Percentiles rank a stretch among this genome's conserved stretches.
Evolutionary conservation across 805 yeast species (phyloP).

Genomic region (Zygosaccharomyces bisporus): DNA sequence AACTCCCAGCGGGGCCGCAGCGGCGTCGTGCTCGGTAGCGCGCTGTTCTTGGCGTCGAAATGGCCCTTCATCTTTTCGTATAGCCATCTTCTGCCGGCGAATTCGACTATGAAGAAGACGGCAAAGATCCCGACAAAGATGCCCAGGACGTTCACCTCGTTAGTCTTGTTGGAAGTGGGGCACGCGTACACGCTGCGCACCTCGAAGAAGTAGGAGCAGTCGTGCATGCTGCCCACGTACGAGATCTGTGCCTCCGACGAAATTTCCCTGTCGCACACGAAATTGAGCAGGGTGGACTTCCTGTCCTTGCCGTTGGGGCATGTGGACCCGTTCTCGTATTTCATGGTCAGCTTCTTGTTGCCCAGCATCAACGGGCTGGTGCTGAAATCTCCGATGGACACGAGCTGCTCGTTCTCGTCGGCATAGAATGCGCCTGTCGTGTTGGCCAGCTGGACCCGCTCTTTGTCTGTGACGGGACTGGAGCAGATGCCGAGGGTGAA

Average conservation of each 20-base stretch:
- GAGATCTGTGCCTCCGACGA: conserved; percentile 59
- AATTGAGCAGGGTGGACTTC: conserved; percentile 63
- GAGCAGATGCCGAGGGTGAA: conserved; percentile 74
- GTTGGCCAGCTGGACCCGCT: conserved; percentile 28
- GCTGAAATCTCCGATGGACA: conserved; percentile 60
- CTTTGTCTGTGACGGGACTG: conserved; percentile 40
- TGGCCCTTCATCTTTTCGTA: conserved; percentile 19
- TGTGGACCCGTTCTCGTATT: conserved; percentile 64
- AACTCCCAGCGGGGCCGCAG: conserved; percentile 40
- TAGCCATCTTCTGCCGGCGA: conserved; percentile 37
- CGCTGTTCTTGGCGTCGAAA: conserved; percentile 25
- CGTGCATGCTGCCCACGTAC: conserved; percentile 66
- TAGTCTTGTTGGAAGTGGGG: conserved; percentile 67
- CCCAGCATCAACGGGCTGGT: conserved; percentile 67
- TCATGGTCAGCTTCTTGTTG: conserved; percentile 56
- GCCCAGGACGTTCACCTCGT: conserved; percentile 61
- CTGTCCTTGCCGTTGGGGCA: conserved; percentile 54
- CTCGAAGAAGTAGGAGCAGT: conserved; percentile 81
- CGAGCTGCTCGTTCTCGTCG: conserved; percentile 29
- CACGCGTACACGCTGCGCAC: conserved; percentile 84
- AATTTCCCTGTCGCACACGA: conserved; percentile 76
- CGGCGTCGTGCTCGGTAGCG: conserved; percentile 42
- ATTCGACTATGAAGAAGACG: conserved; percentile 39
- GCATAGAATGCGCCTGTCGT: conserved; percentile 54
- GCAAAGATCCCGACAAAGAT: conserved; percentile 54